Evolutionary conservation across 164 flowering plant species (phyloP), one percentile per base, ranked within the genome.

Genomic region (Stephania cephalantha): DNA sequence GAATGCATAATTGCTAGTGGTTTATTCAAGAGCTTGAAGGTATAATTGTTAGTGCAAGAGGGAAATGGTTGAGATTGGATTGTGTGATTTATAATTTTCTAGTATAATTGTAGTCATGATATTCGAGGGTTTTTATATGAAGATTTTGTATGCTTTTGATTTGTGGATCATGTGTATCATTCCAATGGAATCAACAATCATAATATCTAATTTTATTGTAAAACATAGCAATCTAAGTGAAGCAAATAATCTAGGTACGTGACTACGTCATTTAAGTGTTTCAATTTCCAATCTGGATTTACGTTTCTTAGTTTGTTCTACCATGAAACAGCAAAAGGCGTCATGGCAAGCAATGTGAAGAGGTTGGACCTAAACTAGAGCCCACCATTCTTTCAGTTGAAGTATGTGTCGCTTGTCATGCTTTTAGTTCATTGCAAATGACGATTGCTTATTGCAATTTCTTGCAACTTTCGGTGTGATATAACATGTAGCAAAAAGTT

Each of bases 331-430:
- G 89, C 79, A 92, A 79, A 85, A 90, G 73, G 70, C 91, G 85
- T 55, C 89, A 79, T 73, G 84, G 69, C 75, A 50, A 74, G 25
- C 88, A 85, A 79, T 78, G 71, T 31, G 82, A 79, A 45, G 89
- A 82, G 46, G 65, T 22, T 79, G 89, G 71, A 78, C 95, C 89
- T 22, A 84, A 58, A 50, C 80, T 72, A 81, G 90, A 90, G 55
- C 97, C 99, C 72, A 97, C 97, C 72, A 88, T 95, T 78, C 79
- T 95, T 55, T 95, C 98, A 10, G 99, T 93, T 66, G 97, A 95
- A 90, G 99, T 92, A 84, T 69, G 81, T 58, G 70, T 53, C 74
- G 18, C 22, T 13, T 53, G 29, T 8, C 55, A 45, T 44, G 63
- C 29, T 44, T 67, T 35, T 48, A 20, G 46, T 77, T 55, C 45